These are phyloP conservation scores for Lactarius tabidus DNA, from an alignment of 768 basidiomycete genomes.

Conservation along the genomic window DNA sequence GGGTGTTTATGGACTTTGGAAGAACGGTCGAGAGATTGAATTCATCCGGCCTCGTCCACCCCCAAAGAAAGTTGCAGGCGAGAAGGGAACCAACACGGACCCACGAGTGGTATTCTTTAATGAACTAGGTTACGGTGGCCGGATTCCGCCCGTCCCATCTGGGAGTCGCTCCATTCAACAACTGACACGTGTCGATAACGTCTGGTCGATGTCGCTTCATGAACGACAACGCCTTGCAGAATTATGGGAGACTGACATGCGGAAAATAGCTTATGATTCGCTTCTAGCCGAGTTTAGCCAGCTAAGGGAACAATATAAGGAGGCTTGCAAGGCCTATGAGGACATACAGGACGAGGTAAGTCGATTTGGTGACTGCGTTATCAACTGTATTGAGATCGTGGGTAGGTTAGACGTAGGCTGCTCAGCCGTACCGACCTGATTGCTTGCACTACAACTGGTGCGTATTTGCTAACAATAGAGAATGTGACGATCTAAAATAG, in stretches of 20 bases:
- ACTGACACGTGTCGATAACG: slow-evolving; percentile 31
- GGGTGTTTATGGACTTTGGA: slow-evolving; percentile 25
- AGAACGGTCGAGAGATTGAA: slow-evolving; percentile 16
- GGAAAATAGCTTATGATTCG: slow-evolving; percentile 31
- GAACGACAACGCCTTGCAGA: slow-evolving; percentile 47
- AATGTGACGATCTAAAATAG: neutral
- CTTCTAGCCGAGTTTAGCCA: slow-evolving; percentile 42
- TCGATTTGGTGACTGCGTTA: neutral
- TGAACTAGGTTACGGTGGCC: slow-evolving; percentile 33
- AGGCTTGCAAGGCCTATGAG: slow-evolving; percentile 36
- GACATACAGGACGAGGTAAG: slow-evolving; percentile 54
- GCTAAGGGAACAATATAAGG: slow-evolving; percentile 39
- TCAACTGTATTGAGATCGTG: neutral
- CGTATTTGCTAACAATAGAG: neutral
- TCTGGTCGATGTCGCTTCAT: slow-evolving; percentile 51
- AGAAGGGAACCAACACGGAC: neutral
- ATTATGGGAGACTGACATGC: slow-evolving; percentile 47
- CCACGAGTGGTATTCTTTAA: slow-evolving; percentile 34
- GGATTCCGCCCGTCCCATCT: slow-evolving; percentile 39
- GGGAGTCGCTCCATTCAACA: slow-evolving; percentile 38
- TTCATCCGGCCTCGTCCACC: slow-evolving; percentile 13
- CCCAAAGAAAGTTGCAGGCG: neutral
- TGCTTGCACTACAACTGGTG: slow-evolving; percentile 76
- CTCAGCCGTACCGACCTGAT: slow-evolving; percentile 56
- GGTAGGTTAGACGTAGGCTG: slow-evolving; percentile 52